Conservation (phyloP, 441 rosid genomes). For the Erodium texanum region DNA sequence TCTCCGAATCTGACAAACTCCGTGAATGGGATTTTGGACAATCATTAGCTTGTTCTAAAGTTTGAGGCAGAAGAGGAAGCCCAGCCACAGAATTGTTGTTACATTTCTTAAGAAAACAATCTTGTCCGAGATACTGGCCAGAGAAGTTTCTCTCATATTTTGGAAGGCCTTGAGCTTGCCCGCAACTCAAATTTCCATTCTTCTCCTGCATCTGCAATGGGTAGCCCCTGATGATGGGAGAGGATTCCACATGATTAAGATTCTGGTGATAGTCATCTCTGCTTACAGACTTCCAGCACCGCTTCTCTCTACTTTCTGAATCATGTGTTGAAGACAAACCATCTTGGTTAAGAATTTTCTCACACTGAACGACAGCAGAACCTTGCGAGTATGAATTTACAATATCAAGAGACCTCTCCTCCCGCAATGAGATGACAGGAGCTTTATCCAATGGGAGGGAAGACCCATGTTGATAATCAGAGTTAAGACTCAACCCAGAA, state of each 20-base stretch:
- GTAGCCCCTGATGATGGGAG: constrained; percentile 39
- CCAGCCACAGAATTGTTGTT: constrained; percentile 29
- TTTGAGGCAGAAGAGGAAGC: constrained; percentile 24
- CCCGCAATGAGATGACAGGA: constrained; percentile 23
- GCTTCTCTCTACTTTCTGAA: constrained; percentile 24
- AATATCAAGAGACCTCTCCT: constrained; percentile 24
- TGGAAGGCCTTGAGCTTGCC: constrained; percentile 23
- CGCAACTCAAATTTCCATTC: constrained; percentile 29
- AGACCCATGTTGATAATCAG: constrained; percentile 32
- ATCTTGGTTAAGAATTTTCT: constrained; percentile 26
- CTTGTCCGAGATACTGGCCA: constrained; percentile 30
- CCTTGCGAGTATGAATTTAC: constrained; percentile 21
- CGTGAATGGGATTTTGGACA: constrained; percentile 28
- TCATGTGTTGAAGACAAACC: constrained; percentile 30
- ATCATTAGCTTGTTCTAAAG: constrained; percentile 28
- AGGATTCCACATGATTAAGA: constrained; percentile 25
- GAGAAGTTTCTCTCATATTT: constrained; percentile 30
- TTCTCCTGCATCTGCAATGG: constrained; percentile 37
- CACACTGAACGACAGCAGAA: constrained; percentile 27
- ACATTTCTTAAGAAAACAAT: constrained; percentile 52
- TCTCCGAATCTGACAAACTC: constrained; percentile 43
- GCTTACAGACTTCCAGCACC: constrained; percentile 19
- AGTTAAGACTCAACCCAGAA: constrained; percentile 30
- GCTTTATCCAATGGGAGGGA: constrained; percentile 32
- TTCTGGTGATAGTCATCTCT: constrained; percentile 26